Percentiles rank a stretch among this genome's conserved stretches.
Conservation (phyloP, 345 rosid species). For the Hypericum androsaemum region DNA sequence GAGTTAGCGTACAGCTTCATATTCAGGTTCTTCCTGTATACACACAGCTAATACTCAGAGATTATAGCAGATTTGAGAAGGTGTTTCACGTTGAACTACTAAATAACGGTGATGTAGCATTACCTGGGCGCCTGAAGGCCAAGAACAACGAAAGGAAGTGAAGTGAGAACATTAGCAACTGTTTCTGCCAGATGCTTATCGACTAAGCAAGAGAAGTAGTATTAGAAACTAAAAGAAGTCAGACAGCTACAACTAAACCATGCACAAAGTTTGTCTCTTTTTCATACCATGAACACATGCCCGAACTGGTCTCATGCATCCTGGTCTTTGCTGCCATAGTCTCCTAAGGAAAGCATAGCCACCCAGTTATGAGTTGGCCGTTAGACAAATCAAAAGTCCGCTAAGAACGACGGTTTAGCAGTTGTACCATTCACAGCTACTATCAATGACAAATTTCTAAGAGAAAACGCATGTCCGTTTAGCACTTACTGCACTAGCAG, state of each 20-base stretch:
- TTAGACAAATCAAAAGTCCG: no score
- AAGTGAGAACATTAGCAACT: conserved; percentile 74
- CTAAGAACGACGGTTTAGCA: no score
- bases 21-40: conserved; percentile 57
- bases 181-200: conserved; percentile 57
- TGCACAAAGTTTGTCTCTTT: conserved; percentile 1
- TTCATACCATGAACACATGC: conserved; percentile 46
- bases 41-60: conserved; percentile 3
- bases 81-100: background rate
- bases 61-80: background rate
- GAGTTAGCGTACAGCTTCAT: conserved; percentile 84
- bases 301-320: conserved; percentile 71
- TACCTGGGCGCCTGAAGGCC: conserved; percentile 94
- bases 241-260: background rate
- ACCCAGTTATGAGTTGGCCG: background rate
- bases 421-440: no score
- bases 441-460: no score
- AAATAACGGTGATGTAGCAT: background rate
- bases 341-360: conserved; percentile 36
- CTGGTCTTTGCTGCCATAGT: conserved; percentile 91
- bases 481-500: conserved; percentile 51
- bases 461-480: background rate
- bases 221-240: conserved; percentile 3
- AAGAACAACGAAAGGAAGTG: conserved; percentile 78
- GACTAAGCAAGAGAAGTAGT: conserved; percentile 30